These are phyloP conservation scores for Annulohypoxylon maeteangense DNA, from an alignment of 495 filamentous ascomycete species.

Conservation along the genomic window DNA sequence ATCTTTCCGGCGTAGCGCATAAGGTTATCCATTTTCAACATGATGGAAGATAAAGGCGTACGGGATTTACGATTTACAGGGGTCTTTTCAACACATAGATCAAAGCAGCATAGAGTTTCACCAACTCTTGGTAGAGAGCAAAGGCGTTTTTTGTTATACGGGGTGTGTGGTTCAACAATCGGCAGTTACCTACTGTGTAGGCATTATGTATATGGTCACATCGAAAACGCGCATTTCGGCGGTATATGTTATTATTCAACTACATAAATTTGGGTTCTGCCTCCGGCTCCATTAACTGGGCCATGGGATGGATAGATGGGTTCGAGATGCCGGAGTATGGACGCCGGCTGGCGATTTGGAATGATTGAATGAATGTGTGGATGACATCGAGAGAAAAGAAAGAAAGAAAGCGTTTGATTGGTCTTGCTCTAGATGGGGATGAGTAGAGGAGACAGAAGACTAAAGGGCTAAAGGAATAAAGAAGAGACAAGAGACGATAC, in stretches of 20 bases:
- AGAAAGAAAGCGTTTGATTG: background rate
- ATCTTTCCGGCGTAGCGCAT: slow-evolving; percentile 28
- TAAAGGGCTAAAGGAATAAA: too few relatives aligned
- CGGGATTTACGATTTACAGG: slow-evolving; percentile 17
- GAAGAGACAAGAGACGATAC: background rate
- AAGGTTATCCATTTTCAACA: slow-evolving; percentile 47
- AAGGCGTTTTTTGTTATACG: slow-evolving; percentile 26
- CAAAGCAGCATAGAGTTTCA: slow-evolving; percentile 38
- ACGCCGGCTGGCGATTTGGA: background rate
- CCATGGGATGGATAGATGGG: slow-evolving; percentile 1
- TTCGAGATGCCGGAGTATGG: background rate
- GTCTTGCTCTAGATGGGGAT: background rate
- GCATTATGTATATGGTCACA: background rate
- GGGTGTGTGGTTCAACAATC: slow-evolving; percentile 38
- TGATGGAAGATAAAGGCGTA: slow-evolving; percentile 44
- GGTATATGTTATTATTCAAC: slow-evolving; percentile 37
- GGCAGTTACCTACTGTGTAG: background rate
- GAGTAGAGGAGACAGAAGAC: background rate
- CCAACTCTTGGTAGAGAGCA: slow-evolving; percentile 29
- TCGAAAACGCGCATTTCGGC: background rate
- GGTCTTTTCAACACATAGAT: slow-evolving; percentile 34
- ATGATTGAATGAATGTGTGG: background rate
- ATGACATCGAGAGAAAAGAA: background rate
- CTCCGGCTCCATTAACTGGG: slow-evolving; percentile 41
- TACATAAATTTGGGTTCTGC: slow-evolving; percentile 18